Evolutionary conservation across 1,139 yeast species (phyloP), one percentile per base, ranked within the genome.

Genomic region (Candida labiduridarum): DNA sequence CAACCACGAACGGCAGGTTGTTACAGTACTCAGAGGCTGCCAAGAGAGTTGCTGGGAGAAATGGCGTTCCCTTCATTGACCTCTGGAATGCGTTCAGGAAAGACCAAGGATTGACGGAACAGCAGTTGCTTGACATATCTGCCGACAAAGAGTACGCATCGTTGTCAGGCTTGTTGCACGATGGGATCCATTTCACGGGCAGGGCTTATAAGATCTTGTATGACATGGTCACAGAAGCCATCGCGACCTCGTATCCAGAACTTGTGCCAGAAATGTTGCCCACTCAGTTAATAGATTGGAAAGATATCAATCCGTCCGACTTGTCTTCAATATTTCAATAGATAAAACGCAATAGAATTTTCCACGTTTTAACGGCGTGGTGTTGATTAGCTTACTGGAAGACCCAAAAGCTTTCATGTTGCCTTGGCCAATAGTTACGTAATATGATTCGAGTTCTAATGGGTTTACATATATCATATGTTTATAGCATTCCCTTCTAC

Each of bases 181-280:
- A 87, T 60, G 96, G 96, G 0, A 67, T 89, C 41, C 96, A 89
- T 63, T 85, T 77, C 62, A 74, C 81, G 1, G 82, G 84, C 0
- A 62, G 66, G n/a, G 89, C 85, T 0, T 88, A 88, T 63, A 66
- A 68, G 51, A 52, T 87, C 1, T 64, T 83, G 55, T 85, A 65
- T 58, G 68, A 76, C 11, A 74, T 67, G 35, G 51, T 86, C 10
- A 53, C 73, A 47, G 55, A 63, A 10, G 60, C 68, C 1, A 80
- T 86, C 29, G 58, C 64, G n/a, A n/a, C n/a, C n/a, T n/a, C n/a
- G n/a, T n/a, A n/a, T n/a, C n/a, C n/a, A n/a, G n/a, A n/a, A n/a
- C n/a, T n/a, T n/a, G n/a, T n/a, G n/a, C n/a, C n/a, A n/a, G n/a
- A n/a, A n/a, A n/a, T n/a, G n/a, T n/a, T n/a, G n/a, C n/a, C n/a